phyloP scores from a whole-genome alignment of 2,329 filamentous ascomycete species.

The Colletotrichum orbiculare region DNA sequence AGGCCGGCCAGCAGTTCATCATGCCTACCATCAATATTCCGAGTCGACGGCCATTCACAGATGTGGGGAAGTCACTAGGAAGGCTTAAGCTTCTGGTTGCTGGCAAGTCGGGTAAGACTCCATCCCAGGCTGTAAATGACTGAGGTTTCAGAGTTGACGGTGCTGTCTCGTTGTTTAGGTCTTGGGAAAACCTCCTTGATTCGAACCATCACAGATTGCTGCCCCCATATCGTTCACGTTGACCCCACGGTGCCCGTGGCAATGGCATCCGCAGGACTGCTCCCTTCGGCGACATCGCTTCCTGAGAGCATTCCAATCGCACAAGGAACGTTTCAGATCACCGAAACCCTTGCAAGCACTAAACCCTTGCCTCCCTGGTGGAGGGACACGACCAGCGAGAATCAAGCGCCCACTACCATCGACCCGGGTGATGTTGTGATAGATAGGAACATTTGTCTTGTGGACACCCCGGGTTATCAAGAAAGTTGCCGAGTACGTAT shows the following conservation, averaged over 20 bases:
- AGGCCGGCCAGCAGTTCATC: conserved; percentile 80
- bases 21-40: conserved; percentile 98
- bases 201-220: conserved; percentile 85
- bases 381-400: conserved; percentile 77
- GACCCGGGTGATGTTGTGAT: conserved; percentile 77
- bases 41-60: conserved; percentile 87
- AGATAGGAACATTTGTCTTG: conserved; percentile 93
- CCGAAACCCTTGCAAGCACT: conserved; percentile 82
- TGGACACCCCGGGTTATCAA: conserved; percentile 80
- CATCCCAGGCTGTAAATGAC: conserved; percentile 32
- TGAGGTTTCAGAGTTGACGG: conserved; percentile 27
- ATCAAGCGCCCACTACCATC: conserved; percentile 59
- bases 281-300: conserved; percentile 7
- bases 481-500: conserved; percentile 62
- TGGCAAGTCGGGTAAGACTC: conserved; percentile 74
- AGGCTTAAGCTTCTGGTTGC: conserved; percentile 90
- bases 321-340: conserved; percentile 51
- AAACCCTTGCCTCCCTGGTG: conserved; percentile 91
- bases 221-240: conserved; percentile 93
- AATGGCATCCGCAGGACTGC: conserved; percentile 17
- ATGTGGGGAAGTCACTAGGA: conserved; percentile 84
- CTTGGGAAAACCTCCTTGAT: conserved; percentile 92
- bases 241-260: conserved; percentile 66
- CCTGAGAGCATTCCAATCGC: conserved; percentile 6
- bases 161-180: conserved; percentile 57